Percentiles rank a stretch among this genome's conserved stretches.
Conservation (phyloP, 352 stramenopile genomes). For the Phytophthora brassicae region DNA sequence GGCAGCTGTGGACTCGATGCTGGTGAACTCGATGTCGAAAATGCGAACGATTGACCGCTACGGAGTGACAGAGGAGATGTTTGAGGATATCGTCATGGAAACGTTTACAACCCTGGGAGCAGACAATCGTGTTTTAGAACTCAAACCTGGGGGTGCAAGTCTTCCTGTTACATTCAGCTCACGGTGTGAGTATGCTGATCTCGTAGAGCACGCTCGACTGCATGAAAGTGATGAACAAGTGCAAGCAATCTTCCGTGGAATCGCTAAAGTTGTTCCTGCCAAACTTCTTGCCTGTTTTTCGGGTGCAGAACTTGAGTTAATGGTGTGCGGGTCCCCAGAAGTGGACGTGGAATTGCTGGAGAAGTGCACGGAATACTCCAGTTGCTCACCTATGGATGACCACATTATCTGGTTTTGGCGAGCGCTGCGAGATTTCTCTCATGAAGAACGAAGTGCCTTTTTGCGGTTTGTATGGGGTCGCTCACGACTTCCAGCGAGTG, state of each 20-base stretch:
- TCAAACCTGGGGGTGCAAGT: conserved; percentile 63
- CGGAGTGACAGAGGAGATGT: conserved; percentile 84
- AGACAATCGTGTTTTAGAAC: conserved; percentile 76
- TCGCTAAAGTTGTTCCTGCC: conserved; percentile 77
- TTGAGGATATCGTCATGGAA: conserved; percentile 90
- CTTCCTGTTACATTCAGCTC: conserved; percentile 81
- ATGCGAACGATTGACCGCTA: conserved; percentile 80
- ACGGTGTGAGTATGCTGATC: conserved; percentile 74
- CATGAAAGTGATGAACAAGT: conserved; percentile 74
- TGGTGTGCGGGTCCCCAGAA: conserved; percentile 85
- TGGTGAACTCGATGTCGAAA: conserved; percentile 87
- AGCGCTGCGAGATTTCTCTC: conserved; percentile 69
- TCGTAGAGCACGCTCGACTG: conserved; percentile 80
- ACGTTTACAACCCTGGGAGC: conserved; percentile 89
- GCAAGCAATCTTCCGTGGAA: conserved; percentile 48
- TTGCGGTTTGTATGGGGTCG: conserved; percentile 93
- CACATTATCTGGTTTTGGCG: conserved; percentile 91
- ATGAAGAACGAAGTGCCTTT: conserved; percentile 86
- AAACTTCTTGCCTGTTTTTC: conserved; percentile 82
- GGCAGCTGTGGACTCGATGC: conserved; percentile 78
- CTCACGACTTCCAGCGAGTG: conserved; percentile 79
- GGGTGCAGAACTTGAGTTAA: conserved; percentile 72
- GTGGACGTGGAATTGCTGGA: conserved; percentile 83
- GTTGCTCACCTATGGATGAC: conserved; percentile 61
- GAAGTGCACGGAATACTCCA: conserved; percentile 87